Conservation (phyloP, 805 yeast genomes). For the Teunomyces atbi region DNA sequence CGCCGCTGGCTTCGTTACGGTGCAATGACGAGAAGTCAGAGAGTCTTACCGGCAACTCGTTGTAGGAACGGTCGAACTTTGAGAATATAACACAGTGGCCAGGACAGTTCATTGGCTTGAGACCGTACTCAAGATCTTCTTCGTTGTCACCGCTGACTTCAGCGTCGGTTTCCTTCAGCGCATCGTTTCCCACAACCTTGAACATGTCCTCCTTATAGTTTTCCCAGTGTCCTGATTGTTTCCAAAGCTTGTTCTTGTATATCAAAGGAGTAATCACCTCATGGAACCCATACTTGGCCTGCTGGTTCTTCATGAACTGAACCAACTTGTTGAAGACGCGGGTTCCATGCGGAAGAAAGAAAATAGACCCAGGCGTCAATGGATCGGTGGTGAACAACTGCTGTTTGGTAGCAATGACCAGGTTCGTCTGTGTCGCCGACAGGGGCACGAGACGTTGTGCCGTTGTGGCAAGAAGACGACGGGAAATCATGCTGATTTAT, state of each 20-base stretch:
- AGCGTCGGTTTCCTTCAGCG: constrained; percentile 23
- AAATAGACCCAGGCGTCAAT: constrained; percentile 85
- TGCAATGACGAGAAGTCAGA: constrained; percentile 92
- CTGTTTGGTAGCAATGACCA: constrained; percentile 60
- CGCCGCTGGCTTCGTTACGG: constrained; percentile 93
- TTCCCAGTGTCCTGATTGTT: constrained; percentile 93
- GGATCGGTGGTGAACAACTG: constrained; percentile 76
- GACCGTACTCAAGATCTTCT: constrained; percentile 54
- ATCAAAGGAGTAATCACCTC: constrained; percentile 93
- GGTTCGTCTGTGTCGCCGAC: constrained; percentile 38
- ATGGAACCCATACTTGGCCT: constrained; percentile 74
- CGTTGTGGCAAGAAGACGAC: not conserved
- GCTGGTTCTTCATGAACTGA: constrained; percentile 82
- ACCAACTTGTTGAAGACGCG: constrained; percentile 77
- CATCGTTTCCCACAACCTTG: constrained; percentile 64
- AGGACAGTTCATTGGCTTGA: constrained; percentile 95
- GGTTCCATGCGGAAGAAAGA: constrained; percentile 92
- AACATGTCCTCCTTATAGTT: constrained; percentile 95
- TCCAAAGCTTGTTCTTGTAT: constrained; percentile 81
- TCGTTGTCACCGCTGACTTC: constrained; percentile 11
- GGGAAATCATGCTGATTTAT: not conserved
- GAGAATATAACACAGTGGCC: constrained; percentile 88
- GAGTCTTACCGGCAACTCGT: constrained; percentile 80
- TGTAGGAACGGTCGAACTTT: constrained; percentile 72
- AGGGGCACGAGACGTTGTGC: constrained; percentile 6